Base-by-base conservation (phyloP, 257 asterid species). In the Osmanthus fragrans region DNA sequence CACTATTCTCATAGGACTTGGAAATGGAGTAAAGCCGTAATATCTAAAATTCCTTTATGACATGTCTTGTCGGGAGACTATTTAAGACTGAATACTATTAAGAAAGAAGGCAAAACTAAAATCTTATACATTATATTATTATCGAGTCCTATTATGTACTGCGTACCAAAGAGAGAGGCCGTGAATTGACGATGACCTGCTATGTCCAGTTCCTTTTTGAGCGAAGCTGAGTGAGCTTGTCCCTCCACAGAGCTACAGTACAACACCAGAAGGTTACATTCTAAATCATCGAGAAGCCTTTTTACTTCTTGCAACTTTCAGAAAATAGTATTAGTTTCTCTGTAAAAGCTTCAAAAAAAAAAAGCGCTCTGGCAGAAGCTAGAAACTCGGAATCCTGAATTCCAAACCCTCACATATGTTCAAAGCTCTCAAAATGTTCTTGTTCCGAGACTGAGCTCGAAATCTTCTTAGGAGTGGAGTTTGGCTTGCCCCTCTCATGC, bases 171-270 rank as follows among this genome's bases (percentile, higher is more conserved):
- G 69, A 56, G 27, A 72, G 21, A 68, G 16, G 72, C 60, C 45
- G 11, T 6, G 64, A 63, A 18, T n/a, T n/a, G n/a, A n/a, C n/a
- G 9, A 56, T 2, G 34, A 49, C 79, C 49, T 42, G 49, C 77
- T 83, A 94, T 76, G 90, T 80, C 98, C 96, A 92, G 84, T 94
- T 94, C 80, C 90, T 89, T 83, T 90, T 92, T 1, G 98, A 85
- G 32, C 98, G 94, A 40, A 92, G 90, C 77, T 92, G 94, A 77
- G 91, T 92, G 63, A 94, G 94, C 85, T 84, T 88, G 88, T 94
- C 99, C 87, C 99, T 88, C 96, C 94, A 95, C 63, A 76, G 82
- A 77, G 99, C 99, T 95, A 91, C 77, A 85, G 23, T 27, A 77
- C 49, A 73, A 23, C 15, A 40, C 23, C 42, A 60, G 45, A 63